These are phyloP conservation scores for Cryptococcus sp. DNA, from an alignment of 1,284 basidiomycete genomes.

Conservation along the genomic window DNA sequence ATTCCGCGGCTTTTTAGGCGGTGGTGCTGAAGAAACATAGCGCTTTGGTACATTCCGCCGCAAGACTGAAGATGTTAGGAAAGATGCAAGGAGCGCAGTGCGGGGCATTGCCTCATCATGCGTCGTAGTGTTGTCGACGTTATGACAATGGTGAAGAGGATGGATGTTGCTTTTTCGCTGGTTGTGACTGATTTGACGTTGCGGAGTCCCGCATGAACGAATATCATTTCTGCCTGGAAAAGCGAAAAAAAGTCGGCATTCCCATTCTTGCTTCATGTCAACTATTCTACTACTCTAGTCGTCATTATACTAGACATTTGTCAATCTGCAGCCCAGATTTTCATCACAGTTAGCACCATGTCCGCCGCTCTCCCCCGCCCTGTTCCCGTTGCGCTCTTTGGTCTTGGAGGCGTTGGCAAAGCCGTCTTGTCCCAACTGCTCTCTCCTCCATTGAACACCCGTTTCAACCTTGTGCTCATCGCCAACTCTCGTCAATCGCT, in stretches of 20 bases:
- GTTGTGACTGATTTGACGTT: neutral
- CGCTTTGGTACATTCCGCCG: too few species aligned
- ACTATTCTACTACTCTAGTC: neutral
- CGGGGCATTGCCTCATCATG: constrained; percentile 16
- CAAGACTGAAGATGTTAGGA: neutral
- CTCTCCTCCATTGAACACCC: constrained; percentile 61
- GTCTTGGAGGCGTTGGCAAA: constrained; percentile 82
- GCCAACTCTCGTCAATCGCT: constrained; percentile 72
- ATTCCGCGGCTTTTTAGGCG: constrained; percentile 1
- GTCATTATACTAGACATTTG: neutral
- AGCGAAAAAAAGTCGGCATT: constrained; percentile 1
- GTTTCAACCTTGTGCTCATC: constrained; percentile 71
- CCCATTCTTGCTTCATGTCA: neutral
- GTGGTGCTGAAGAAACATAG: neutral
- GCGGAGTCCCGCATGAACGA: too few species aligned
- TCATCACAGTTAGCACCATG: constrained; percentile 19
- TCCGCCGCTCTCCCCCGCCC: constrained; percentile 24
- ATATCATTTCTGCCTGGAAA: neutral
- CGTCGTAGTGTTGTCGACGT: neutral
- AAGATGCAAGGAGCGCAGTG: neutral
- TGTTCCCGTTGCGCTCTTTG: constrained; percentile 70
- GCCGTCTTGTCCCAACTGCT: constrained; percentile 74
- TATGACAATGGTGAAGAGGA: neutral
- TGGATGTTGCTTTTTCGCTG: neutral
- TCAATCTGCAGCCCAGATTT: neutral